Conservation (phyloP, 2,329 filamentous ascomycete genomes). For the Calonectria pteridis region DNA sequence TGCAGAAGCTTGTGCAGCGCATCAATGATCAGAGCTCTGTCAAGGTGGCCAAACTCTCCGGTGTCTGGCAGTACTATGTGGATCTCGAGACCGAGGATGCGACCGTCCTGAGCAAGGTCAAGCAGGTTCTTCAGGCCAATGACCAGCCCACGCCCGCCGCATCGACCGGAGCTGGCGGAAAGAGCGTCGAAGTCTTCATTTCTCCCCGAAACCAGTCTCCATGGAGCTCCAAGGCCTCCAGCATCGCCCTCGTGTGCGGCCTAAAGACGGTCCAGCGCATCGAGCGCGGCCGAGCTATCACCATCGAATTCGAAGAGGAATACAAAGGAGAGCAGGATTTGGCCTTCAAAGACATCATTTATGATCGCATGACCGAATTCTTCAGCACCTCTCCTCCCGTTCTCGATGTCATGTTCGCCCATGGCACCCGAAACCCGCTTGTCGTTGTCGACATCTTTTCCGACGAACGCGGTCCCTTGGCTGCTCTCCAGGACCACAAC, state of each 20-base stretch:
- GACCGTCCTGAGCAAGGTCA: constrained; percentile 57
- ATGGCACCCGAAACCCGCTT: constrained; percentile 72
- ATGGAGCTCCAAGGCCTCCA: constrained; percentile 97
- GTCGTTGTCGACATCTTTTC: constrained; percentile 82
- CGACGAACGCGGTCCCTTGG: constrained; percentile 73
- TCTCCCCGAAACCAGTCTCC: constrained; percentile 90
- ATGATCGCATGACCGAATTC: constrained; percentile 96
- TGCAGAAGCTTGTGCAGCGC: constrained; percentile 58
- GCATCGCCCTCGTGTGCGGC: constrained; percentile 92
- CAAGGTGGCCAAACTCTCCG: constrained; percentile 62
- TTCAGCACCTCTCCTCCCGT: constrained; percentile 77
- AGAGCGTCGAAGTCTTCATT: constrained; percentile 75
- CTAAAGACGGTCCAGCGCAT: constrained; percentile 81
- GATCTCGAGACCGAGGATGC: constrained; percentile 61
- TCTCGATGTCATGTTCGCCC: constrained; percentile 82
- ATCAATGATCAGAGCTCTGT: constrained; percentile 58
- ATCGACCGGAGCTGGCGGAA: constrained; percentile 52
- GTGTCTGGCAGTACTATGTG: constrained; percentile 76
- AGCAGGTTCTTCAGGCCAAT: constrained; percentile 60
- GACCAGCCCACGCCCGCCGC: constrained; percentile 44
- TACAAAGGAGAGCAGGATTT: constrained; percentile 61
- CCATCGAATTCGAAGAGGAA: constrained; percentile 69
- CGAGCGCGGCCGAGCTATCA: constrained; percentile 86
- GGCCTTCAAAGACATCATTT: constrained; percentile 76
- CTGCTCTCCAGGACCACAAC: constrained; percentile 86